Base-by-base conservation (phyloP, 2,329 filamentous ascomycete genomes). In the Cercospora sp. region DNA sequence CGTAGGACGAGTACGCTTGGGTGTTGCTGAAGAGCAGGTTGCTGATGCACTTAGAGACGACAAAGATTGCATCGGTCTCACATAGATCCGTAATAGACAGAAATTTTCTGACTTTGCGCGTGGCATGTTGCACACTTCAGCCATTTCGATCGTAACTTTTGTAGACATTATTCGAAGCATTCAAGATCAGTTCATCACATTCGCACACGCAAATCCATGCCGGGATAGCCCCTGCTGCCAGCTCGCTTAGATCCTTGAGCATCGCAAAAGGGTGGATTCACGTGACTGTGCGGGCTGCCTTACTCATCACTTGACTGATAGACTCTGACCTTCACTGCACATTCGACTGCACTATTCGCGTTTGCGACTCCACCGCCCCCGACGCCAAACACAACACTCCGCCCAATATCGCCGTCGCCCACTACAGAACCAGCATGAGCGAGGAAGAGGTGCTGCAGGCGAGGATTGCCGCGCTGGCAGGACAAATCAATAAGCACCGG, bases 11-110 rank as follows among this genome's bases (percentile, higher is more conserved):
- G 87, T 99, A 49, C 86, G 94, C 66, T 84, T 99, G 66, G 89
- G 92, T 24, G 90, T 98, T 72, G 91, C 92, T 12, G 92, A 97
- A 69, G 94, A 98, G 76, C 94, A 99, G 80, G 88, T 99, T 30
- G 90, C 90, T 77, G 87, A 93, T 77, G 95, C 94, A 32, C 89
- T 98, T 73, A 89, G 90, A 68, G 94, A 97, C 72, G 95, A 99
- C 81, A 88, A 87, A 7, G 93, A 97, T 77, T 90, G 96, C 65
- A 93, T 90, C 79, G 90, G 91, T 45, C 83, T 97, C 76, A 92
- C 92, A 32, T 86, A 51, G 59, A 32, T 26, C 16, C 26, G 3
- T n/a, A 2, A 30, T 28, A 58, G 26, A 58, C 9, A 18, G 21
- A 21, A 13, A 26, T 2, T 16, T 16, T 26, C 13, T 26, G 13